Percentiles rank a stretch among this genome's conserved stretches.
These are phyloP conservation scores for Prunus mongolica DNA, from an alignment of 306 rosid species.

Conservation along the genomic window DNA sequence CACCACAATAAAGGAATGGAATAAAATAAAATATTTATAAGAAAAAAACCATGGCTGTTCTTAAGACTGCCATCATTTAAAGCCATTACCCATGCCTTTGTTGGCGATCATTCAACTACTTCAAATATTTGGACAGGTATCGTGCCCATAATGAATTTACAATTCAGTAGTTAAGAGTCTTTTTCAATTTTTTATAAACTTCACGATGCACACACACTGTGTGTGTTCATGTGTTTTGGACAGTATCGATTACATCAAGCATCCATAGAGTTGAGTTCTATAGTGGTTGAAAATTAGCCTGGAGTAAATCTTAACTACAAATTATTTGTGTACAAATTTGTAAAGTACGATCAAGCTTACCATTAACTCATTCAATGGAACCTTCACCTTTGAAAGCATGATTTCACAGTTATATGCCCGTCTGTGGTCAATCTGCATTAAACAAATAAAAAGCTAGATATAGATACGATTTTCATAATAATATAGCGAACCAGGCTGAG, in stretches of 20 bases:
- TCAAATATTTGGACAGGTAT: background rate
- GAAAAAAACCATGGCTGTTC: no score
- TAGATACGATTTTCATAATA: background rate
- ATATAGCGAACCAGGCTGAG: constrained; percentile 2
- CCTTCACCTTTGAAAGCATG: constrained; percentile 96
- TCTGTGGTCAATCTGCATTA: constrained; percentile 80
- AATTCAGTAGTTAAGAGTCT: background rate
- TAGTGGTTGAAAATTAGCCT: background rate
- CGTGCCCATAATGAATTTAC: background rate
- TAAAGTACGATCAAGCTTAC: constrained; percentile 38
- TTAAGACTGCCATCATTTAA: no score
- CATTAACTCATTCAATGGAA: constrained; percentile 77
- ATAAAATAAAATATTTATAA: no score
- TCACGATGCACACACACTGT: background rate
- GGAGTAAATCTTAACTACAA: background rate
- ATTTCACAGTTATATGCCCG: constrained; percentile 94
- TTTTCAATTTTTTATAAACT: background rate
- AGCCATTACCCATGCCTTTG: no score
- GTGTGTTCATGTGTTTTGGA: background rate
- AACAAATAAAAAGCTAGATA: background rate
- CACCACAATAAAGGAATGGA: background rate
- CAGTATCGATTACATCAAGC: background rate
- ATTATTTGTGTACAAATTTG: background rate
- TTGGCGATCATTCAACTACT: background rate
- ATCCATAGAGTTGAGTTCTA: background rate